phyloP scores from a whole-genome alignment of 228 moss, liverwort and hornwort genomes.

The Sphagnum fallax region DNA sequence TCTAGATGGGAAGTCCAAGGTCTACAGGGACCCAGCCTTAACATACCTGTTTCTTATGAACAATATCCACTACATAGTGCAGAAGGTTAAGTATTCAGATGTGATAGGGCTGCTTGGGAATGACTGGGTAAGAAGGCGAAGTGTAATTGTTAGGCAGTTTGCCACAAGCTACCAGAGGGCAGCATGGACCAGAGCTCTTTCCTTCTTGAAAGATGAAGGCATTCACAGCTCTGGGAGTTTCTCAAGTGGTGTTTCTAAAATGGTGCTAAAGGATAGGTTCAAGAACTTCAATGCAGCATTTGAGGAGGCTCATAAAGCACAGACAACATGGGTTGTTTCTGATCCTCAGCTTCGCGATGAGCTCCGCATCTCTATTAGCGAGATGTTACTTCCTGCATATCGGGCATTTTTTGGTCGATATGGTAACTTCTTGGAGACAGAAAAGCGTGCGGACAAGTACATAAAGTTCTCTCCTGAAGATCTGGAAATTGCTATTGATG shows the following conservation, averaged over 20 bases:
- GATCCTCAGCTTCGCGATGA: constrained; percentile 79
- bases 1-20: constrained; percentile 76
- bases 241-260: constrained; percentile 57
- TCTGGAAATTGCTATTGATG: constrained; percentile 64
- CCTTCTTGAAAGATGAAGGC: constrained; percentile 75
- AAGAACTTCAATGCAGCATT: constrained; percentile 82
- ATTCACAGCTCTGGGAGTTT: constrained; percentile 47
- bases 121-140: constrained; percentile 68
- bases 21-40: constrained; percentile 76
- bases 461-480: constrained; percentile 82
- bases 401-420: constrained; percentile 82
- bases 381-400: constrained; percentile 82
- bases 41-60: constrained; percentile 92
- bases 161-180: constrained; percentile 81
- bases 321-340: constrained; percentile 85
- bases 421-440: constrained; percentile 64
- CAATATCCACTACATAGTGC: constrained; percentile 91
- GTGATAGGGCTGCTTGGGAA: constrained; percentile 69
- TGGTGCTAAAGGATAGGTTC: constrained; percentile 76
- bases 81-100: constrained; percentile 81
- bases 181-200: constrained; percentile 71
- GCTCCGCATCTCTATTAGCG: constrained; percentile 69
- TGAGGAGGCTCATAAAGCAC: constrained; percentile 80
- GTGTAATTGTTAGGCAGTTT: constrained; percentile 60
- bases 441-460: constrained; percentile 85